Percentiles rank a stretch among this genome's conserved stretches.
These are phyloP conservation scores for Colletotrichum gigasporum DNA, from an alignment of 2,329 filamentous ascomycete species.

Conservation along the genomic window DNA sequence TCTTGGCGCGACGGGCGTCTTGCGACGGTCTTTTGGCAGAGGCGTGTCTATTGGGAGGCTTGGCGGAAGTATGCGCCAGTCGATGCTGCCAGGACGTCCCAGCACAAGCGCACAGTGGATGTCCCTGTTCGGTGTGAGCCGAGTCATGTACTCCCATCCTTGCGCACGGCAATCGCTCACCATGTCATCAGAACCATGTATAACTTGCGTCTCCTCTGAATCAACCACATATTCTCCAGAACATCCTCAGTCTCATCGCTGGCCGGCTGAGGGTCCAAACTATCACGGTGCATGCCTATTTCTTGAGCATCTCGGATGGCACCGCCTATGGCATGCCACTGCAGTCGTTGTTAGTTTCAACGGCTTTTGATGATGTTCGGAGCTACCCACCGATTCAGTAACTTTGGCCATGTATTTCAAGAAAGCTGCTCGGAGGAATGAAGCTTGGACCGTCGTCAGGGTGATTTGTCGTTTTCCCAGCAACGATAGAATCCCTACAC, in stretches of 20 bases:
- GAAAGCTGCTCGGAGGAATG: slow-evolving; percentile 64
- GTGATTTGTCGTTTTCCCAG: slow-evolving; percentile 67
- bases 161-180: slow-evolving; percentile 33
- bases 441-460: slow-evolving; percentile 64
- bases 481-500: slow-evolving; percentile 60
- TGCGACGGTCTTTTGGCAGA: slow-evolving; percentile 56
- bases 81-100: slow-evolving; percentile 65
- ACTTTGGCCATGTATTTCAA: slow-evolving; percentile 68
- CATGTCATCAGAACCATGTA: slow-evolving; percentile 63
- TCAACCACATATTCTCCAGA: slow-evolving; percentile 66
- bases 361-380: background rate
- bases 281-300: slow-evolving; percentile 66
- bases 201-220: slow-evolving; percentile 61
- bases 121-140: slow-evolving; percentile 53
- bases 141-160: slow-evolving; percentile 21
- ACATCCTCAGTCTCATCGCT: slow-evolving; percentile 57
- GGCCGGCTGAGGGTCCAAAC: slow-evolving; percentile 58
- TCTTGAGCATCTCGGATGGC: slow-evolving; percentile 71
- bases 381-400: slow-evolving; percentile 60
- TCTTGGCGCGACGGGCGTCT: slow-evolving; percentile 58
- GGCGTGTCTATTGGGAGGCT: slow-evolving; percentile 64
- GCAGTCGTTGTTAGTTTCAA: background rate
- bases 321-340: slow-evolving; percentile 66
- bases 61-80: slow-evolving; percentile 56
- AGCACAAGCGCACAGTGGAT: slow-evolving; percentile 62